These are phyloP conservation scores for Daedalea quercina DNA, from an alignment of 768 basidiomycete species.

Conservation along the genomic window DNA sequence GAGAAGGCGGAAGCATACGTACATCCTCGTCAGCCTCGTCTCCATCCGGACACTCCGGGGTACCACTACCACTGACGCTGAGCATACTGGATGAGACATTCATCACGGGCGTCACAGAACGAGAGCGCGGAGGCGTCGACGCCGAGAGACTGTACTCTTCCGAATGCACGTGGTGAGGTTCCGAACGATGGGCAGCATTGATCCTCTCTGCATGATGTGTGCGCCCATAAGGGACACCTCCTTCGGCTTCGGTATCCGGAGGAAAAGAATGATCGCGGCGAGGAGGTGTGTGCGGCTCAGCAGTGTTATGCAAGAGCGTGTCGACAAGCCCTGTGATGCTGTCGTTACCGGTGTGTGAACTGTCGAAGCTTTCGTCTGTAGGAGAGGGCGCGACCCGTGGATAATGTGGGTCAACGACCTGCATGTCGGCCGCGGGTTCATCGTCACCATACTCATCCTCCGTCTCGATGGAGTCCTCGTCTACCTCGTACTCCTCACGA, in stretches of 20 bases:
- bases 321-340: conserved; percentile 71
- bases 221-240: conserved; percentile 57
- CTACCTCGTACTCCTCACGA: conserved; percentile 40
- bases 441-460: conserved; percentile 16
- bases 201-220: conserved; percentile 54
- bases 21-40: conserved; percentile 30
- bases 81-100: not conserved
- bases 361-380: conserved; percentile 17
- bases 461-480: conserved; percentile 38
- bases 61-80: no score
- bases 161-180: conserved; percentile 7
- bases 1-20: conserved; percentile 41
- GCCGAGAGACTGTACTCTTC: not conserved
- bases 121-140: conserved; percentile 8
- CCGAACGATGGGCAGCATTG: conserved; percentile 31
- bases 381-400: not conserved
- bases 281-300: conserved; percentile 38
- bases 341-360: conserved; percentile 16
- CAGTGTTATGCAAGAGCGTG: conserved; percentile 47
- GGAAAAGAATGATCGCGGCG: conserved; percentile 32
- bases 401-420: not conserved
- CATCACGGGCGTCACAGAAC: conserved; percentile 12
- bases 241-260: conserved; percentile 54
- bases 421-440: conserved; percentile 11
- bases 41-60: conserved; percentile 10